These are phyloP conservation scores for Fomes fomentarius DNA, from an alignment of 1,284 basidiomycete genomes.

Conservation along the genomic window DNA sequence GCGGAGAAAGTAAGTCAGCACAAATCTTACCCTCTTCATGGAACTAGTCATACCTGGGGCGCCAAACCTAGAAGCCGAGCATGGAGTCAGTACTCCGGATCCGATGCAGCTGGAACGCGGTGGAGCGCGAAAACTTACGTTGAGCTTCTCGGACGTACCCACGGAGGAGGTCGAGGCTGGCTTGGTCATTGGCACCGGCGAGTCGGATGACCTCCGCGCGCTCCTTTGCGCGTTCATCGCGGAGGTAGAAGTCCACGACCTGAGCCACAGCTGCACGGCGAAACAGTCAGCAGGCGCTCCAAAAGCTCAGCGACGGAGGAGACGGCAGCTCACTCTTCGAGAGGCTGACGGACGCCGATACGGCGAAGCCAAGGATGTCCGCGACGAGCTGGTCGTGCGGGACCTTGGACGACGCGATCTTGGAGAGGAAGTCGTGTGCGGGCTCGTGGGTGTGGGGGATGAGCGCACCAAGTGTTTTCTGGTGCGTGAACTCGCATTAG, in stretches of 20 bases:
- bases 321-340: slow-evolving; percentile 45
- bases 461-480: slow-evolving; percentile 16
- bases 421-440: slow-evolving; percentile 46
- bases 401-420: slow-evolving; percentile 43
- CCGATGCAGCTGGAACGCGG: neutral
- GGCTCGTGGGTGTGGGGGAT: slow-evolving; percentile 37
- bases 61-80: slow-evolving; percentile 9
- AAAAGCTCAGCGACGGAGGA: slow-evolving; percentile 54
- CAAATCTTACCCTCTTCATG: too few species aligned
- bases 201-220: slow-evolving; percentile 49
- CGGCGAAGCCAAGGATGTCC: slow-evolving; percentile 50
- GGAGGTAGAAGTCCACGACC: slow-evolving; percentile 68
- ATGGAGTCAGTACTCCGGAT: neutral
- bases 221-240: slow-evolving; percentile 41
- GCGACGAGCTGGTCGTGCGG: slow-evolving; percentile 47
- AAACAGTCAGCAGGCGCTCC: slow-evolving; percentile 38
- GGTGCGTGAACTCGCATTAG: slow-evolving; percentile 7
- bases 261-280: slow-evolving; percentile 45
- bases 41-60: slow-evolving; percentile 7
- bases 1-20: too few species aligned
- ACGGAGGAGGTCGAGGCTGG: slow-evolving; percentile 41
- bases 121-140: slow-evolving; percentile 37
- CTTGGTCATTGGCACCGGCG: slow-evolving; percentile 36
- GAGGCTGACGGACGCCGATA: slow-evolving; percentile 49
- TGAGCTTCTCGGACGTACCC: slow-evolving; percentile 60